phyloP scores from a whole-genome alignment of 2,329 filamentous ascomycete species.

The Calonectria pauciramosa region DNA sequence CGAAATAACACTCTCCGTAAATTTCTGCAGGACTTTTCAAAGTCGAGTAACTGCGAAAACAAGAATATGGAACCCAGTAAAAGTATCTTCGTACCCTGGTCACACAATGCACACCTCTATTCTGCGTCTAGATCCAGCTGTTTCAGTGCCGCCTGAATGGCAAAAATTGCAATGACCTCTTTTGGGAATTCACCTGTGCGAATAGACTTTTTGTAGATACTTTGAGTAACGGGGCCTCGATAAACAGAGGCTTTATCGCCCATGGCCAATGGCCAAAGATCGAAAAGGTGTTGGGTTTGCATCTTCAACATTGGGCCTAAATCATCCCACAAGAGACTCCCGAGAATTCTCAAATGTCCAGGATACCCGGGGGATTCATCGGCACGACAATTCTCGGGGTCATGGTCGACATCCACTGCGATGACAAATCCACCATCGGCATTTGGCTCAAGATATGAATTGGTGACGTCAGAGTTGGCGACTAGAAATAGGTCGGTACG shows the following conservation, averaged over 20 bases:
- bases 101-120: neutral
- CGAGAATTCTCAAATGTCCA: neutral
- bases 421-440: neutral
- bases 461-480: neutral
- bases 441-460: neutral
- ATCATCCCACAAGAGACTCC: neutral
- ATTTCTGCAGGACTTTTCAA: too few species aligned
- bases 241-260: neutral
- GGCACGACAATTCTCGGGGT: too few species aligned
- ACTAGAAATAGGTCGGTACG: neutral
- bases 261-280: conserved; percentile 1
- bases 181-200: neutral
- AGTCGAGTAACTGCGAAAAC: neutral
- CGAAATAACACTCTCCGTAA: too few species aligned
- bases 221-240: neutral
- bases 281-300: neutral
- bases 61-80: neutral
- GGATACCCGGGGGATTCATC: neutral
- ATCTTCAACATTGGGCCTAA: neutral
- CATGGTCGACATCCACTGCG: neutral
- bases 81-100: neutral
- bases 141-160: neutral
- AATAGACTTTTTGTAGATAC: neutral
- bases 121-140: neutral
- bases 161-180: neutral